phyloP scores from a whole-genome alignment of 208 protist genomes.

The Trypanosoma congolense region DNA sequence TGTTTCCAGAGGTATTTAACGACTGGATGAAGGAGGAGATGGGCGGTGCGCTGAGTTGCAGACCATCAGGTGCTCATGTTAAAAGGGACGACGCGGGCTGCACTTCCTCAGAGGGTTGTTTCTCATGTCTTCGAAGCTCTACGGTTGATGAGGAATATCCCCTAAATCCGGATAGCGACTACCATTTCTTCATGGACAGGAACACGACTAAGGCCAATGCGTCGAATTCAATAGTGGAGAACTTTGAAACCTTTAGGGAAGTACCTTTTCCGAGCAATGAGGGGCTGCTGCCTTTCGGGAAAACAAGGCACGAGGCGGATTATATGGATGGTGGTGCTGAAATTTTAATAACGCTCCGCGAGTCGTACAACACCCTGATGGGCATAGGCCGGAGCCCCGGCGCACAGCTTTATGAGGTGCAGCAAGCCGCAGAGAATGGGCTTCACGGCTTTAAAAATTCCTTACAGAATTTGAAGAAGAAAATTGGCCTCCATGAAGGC shows the following conservation, averaged over 20 bases:
- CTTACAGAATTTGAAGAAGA: slow-evolving; percentile 19
- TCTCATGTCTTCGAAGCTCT: slow-evolving; percentile 10
- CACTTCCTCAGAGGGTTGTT: background rate
- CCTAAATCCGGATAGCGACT: slow-evolving; percentile 23
- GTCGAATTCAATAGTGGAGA: background rate
- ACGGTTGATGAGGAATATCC: slow-evolving; percentile 24
- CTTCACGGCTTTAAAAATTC: slow-evolving; percentile 37
- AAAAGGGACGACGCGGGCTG: slow-evolving; percentile 5
- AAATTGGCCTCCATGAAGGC: slow-evolving; percentile 20
- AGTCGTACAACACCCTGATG: slow-evolving; percentile 57
- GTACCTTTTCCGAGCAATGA: slow-evolving; percentile 10
- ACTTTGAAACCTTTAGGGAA: background rate
- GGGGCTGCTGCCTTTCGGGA: slow-evolving; percentile 32
- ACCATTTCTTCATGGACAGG: slow-evolving; percentile 16
- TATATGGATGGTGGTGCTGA: slow-evolving; percentile 34
- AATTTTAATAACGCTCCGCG: slow-evolving; percentile 42
- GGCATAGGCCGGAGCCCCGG: slow-evolving; percentile 50
- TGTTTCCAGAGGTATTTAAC: slow-evolving; percentile 14
- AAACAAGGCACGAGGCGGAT: slow-evolving; percentile 33
- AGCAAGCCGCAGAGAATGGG: slow-evolving; percentile 47
- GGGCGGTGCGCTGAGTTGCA: background rate
- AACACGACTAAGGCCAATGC: background rate
- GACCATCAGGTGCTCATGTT: background rate
- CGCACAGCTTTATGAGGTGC: slow-evolving; percentile 62
- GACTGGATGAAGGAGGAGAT: slow-evolving; percentile 23